phyloP scores from a whole-genome alignment of 441 rosid species.

The Pelargonium citronellum region DNA sequence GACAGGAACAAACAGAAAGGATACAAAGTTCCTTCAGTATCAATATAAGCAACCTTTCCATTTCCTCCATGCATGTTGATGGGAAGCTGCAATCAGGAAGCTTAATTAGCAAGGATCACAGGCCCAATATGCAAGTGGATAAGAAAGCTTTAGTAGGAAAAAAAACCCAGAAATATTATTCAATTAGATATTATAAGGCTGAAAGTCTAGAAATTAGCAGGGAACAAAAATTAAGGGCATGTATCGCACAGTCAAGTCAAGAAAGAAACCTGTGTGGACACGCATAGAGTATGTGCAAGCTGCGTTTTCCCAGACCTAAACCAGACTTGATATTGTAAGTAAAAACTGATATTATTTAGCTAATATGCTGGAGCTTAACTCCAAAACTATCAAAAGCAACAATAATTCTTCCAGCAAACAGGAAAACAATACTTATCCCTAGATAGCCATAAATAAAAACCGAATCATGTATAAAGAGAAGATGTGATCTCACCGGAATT shows the following conservation, averaged over 20 bases:
- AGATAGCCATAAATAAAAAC: neutral
- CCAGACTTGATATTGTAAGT: constrained; percentile 5
- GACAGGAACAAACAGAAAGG: constrained; percentile 26
- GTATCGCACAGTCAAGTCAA: neutral
- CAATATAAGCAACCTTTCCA: constrained; percentile 87
- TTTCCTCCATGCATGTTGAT: constrained; percentile 85
- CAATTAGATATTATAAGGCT: no score
- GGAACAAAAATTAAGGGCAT: neutral
- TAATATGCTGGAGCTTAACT: constrained; percentile 7
- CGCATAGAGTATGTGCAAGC: constrained; percentile 91
- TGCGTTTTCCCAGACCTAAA: constrained; percentile 91
- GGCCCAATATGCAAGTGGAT: neutral
- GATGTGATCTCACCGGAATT: constrained; percentile 47
- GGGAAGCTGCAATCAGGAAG: constrained; percentile 55
- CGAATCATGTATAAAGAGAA: neutral
- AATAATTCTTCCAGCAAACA: neutral
- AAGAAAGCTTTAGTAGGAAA: neutral
- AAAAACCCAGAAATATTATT: neutral
- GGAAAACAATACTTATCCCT: neutral
- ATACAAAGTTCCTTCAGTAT: constrained; percentile 91
- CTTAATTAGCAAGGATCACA: constrained; percentile 1
- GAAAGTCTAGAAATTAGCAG: no score
- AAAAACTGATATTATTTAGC: neutral
- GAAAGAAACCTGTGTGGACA: constrained; percentile 70
- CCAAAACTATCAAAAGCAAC: constrained; percentile 4